Evolutionary conservation across 2,329 filamentous ascomycete species (phyloP).

Genomic region (Hymenoscyphus linearis): DNA sequence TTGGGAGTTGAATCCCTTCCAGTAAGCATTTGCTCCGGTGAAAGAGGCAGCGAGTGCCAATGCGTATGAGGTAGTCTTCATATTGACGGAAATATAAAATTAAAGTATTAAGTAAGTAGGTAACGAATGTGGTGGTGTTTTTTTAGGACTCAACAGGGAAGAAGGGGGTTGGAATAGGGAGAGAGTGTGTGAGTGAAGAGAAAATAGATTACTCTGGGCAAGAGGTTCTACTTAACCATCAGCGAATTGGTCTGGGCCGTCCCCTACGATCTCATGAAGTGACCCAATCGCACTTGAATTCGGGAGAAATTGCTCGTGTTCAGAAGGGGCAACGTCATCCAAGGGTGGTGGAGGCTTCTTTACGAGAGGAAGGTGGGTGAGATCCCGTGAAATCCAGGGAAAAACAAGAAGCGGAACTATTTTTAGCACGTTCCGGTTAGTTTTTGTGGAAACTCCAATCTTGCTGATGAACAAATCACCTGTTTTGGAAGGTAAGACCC

Average conservation of each 20-base stretch:
- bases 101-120: neutral
- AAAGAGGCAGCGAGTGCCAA: slow-evolving; percentile 32
- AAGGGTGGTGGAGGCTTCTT: neutral
- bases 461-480: neutral
- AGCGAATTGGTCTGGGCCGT: neutral
- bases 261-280: neutral
- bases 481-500: neutral
- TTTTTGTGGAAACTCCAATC: neutral
- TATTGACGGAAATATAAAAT: slow-evolving; percentile 4
- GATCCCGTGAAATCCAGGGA: neutral
- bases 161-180: neutral
- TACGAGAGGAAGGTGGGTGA: neutral
- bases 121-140: slow-evolving; percentile 1
- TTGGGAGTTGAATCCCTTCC: slow-evolving; percentile 39
- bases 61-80: slow-evolving; percentile 25
- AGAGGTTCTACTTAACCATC: slow-evolving; percentile 4
- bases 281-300: neutral
- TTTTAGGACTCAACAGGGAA: neutral
- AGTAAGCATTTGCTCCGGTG: slow-evolving; percentile 33
- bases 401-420: neutral
- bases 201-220: neutral
- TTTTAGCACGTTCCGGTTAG: neutral
- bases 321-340: slow-evolving; percentile 9
- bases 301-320: slow-evolving; percentile 6
- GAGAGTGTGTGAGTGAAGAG: neutral